Evolutionary conservation across 2,329 filamentous ascomycete genomes (phyloP).

Genomic region (Pseudogymnoascus sp.): DNA sequence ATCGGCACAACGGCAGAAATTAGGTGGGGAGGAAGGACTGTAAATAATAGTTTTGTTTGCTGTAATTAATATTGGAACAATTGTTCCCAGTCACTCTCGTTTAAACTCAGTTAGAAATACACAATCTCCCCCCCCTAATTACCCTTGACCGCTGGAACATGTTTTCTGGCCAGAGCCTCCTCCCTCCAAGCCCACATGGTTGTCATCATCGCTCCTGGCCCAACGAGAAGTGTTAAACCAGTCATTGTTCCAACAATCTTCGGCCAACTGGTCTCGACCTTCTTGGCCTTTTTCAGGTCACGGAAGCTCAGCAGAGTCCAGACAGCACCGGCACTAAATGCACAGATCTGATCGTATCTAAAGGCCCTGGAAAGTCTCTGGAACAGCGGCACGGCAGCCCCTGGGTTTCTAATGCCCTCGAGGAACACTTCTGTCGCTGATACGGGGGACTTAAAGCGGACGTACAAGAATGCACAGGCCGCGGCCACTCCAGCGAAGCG

Average conservation of each 20-base stretch:
- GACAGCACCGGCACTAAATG: constrained; percentile 19
- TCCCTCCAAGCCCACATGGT: constrained; percentile 30
- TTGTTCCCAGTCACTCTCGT: neutral
- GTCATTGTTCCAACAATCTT: constrained; percentile 18
- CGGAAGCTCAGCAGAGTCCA: constrained; percentile 27
- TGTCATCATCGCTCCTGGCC: constrained; percentile 26
- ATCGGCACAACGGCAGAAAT: neutral
- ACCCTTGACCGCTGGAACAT: neutral
- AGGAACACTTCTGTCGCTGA: constrained; percentile 19
- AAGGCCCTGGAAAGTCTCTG: constrained; percentile 14
- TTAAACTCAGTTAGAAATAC: neutral
- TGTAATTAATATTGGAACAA: neutral
- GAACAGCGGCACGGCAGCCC: constrained; percentile 7
- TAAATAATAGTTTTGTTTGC: neutral
- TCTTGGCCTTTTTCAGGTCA: constrained; percentile 28
- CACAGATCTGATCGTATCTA: constrained; percentile 20
- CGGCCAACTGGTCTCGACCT: constrained; percentile 20
- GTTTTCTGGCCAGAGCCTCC: constrained; percentile 22
- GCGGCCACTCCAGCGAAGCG: constrained; percentile 12
- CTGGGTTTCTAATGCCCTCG: constrained; percentile 20
- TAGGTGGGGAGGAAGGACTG: neutral
- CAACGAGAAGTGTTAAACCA: constrained; percentile 17
- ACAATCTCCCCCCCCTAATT: constrained; percentile 12
- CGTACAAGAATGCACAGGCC: constrained; percentile 15
- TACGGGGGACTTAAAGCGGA: constrained; percentile 15